Evolutionary conservation across 805 yeast species (phyloP).

Genomic region (Candida berthetii): DNA sequence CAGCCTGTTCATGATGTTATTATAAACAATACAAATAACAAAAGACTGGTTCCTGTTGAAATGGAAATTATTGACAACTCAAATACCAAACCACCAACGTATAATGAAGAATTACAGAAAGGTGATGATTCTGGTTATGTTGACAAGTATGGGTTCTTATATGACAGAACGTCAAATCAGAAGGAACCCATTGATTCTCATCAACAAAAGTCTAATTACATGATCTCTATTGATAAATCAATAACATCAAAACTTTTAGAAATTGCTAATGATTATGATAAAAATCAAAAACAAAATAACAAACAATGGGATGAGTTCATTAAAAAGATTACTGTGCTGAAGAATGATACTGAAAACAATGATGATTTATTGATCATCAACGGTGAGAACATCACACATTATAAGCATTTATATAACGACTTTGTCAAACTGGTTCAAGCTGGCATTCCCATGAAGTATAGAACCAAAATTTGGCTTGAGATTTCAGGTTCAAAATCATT

Average conservation of each 20-base stretch:
- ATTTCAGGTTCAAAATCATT: constrained; percentile 42
- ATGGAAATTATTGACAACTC: constrained; percentile 28
- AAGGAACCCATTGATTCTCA: not conserved
- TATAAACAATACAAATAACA: constrained; percentile 2
- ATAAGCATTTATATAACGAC: constrained; percentile 19
- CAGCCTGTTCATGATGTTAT: constrained; percentile 17
- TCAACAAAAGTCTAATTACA: not conserved
- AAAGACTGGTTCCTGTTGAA: constrained; percentile 31
- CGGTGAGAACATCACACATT: constrained; percentile 27
- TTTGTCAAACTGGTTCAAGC: constrained; percentile 29
- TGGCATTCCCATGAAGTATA: constrained; percentile 44
- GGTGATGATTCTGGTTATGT: constrained; percentile 19
- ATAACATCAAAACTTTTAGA: constrained; percentile 15
- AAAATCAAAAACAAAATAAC: constrained; percentile 28
- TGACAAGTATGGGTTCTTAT: constrained; percentile 45
- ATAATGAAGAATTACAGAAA: not conserved
- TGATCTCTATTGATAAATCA: not conserved
- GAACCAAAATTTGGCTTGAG: constrained; percentile 46
- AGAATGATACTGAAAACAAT: constrained; percentile 14
- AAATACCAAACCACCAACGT: constrained; percentile 25
- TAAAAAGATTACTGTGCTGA: constrained; percentile 21
- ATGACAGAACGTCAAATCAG: constrained; percentile 21
- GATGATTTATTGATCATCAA: constrained; percentile 32
- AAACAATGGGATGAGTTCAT: constrained; percentile 42
- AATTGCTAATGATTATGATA: constrained; percentile 37